phyloP scores from a whole-genome alignment of 768 basidiomycete genomes.

The Collybiopsis luxurians region DNA sequence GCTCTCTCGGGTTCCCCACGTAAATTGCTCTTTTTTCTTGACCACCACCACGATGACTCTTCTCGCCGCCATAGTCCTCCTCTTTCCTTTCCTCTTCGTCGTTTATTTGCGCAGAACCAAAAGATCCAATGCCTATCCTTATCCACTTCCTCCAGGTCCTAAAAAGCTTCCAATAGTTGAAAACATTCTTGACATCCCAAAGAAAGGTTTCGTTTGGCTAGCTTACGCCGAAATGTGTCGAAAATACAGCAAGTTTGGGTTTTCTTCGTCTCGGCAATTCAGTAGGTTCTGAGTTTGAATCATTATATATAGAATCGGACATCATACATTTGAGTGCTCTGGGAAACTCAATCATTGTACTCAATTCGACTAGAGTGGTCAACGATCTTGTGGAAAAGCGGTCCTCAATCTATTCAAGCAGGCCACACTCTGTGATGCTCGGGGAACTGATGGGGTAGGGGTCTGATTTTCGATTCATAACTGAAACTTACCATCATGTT shows the following conservation, averaged over 20 bases:
- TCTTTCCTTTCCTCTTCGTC: too few relatives aligned
- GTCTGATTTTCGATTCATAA: too few relatives aligned
- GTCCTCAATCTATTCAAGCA: constrained; percentile 7
- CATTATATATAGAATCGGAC: constrained; percentile 15
- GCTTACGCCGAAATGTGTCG: constrained; percentile 17
- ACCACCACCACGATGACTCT: too few relatives aligned
- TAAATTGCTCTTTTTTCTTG: too few relatives aligned
- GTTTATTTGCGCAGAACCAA: too few relatives aligned
- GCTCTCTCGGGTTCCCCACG: too few relatives aligned
- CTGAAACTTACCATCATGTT: background rate
- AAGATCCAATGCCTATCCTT: background rate
- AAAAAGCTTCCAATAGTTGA: constrained; percentile 12
- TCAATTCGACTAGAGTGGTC: constrained; percentile 7
- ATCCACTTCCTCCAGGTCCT: constrained; percentile 10
- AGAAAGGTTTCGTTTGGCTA: constrained; percentile 13
- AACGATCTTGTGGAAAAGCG: constrained; percentile 6
- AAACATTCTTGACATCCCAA: constrained; percentile 17
- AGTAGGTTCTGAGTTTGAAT: too few relatives aligned
- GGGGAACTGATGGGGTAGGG: constrained; percentile 13
- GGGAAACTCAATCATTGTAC: background rate
- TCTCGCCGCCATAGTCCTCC: too few relatives aligned
- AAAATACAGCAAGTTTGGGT: constrained; percentile 11
- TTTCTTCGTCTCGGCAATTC: too few relatives aligned
- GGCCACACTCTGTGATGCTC: constrained; percentile 4
- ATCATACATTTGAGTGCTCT: constrained; percentile 21